Base-by-base conservation (phyloP, 495 filamentous ascomycete genomes). In the Hapsidospora chrysogenum region DNA sequence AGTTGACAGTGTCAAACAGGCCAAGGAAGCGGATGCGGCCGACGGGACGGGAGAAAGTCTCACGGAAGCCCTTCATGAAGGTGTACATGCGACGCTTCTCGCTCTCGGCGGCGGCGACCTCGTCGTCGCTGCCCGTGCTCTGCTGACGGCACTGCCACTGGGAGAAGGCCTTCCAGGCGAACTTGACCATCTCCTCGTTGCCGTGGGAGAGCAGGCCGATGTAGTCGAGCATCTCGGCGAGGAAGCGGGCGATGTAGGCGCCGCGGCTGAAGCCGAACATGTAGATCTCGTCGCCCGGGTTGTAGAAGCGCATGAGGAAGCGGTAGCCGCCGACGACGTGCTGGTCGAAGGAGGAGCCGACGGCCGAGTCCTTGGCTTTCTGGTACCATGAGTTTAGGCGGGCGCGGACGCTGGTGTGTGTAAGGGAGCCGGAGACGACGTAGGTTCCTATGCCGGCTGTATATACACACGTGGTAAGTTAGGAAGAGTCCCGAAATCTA, bases 121-220 rank as follows among this genome's bases (percentile, higher is more conserved):
- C 33, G 13, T 36, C 33, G n/a, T 25, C 25, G 13, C 17, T 16
- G 13, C 33, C 33, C 8, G 16, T 22, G 23, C 23, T 26, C 45
- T 71, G 69, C 25, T 60, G 53, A 0, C 83, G 70, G 41, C 72
- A 69, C 50, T 92, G 78, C 83, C 83, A 92, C 40, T 76, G 78
- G 31, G 76, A 68, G 42, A 92, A 92, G 0, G 82, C 82, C 55
- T 86, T 85, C 82, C 82, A 89, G 3, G 80, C 84, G 40, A 92
- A 92, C 0, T 62, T 57, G 13, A 79, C 69, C 72, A 92, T 75
- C 42, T 89, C 84, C 44, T 92, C 83, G 43, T 92, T 92, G n/a
- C 83, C 84, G 38, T 72, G 69, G 28, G 73, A 76, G 0, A 89
- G 64, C 8, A 92, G 60, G 10, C 84, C 83, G 36, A 92, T 72